Evolutionary conservation across 1,284 basidiomycete species (phyloP).

Genomic region (Microbotryum violaceum): DNA sequence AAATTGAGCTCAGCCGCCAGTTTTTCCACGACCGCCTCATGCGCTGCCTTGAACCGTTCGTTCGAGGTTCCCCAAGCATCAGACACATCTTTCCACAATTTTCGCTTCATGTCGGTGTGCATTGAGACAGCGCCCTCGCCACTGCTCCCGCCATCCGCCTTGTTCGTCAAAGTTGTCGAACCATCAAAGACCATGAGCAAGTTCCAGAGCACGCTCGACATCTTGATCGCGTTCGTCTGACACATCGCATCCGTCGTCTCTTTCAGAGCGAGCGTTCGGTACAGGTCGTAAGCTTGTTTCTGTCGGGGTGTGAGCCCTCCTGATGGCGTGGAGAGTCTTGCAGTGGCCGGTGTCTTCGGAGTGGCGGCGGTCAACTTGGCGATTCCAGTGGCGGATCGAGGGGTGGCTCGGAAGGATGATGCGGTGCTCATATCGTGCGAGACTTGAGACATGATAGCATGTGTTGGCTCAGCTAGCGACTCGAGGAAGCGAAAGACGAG

Average conservation of each 20-base stretch:
- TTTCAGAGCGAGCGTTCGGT: neutral
- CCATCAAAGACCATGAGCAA: neutral
- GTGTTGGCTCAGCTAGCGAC: neutral
- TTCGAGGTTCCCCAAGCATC: too few relatives aligned
- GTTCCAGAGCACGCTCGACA: constrained; percentile 14
- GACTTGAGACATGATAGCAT: neutral
- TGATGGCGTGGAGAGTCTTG: too few relatives aligned
- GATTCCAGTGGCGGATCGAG: neutral
- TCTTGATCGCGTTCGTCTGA: constrained; percentile 10
- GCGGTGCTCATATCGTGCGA: neutral
- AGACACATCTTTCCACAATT: too few relatives aligned
- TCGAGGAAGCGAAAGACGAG: constrained; percentile 34
- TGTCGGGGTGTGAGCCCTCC: constrained; percentile 6
- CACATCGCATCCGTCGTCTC: constrained; percentile 5
- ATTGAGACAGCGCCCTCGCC: too few relatives aligned
- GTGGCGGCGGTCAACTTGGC: neutral
- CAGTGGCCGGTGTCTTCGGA: neutral
- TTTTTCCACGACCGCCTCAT: too few relatives aligned
- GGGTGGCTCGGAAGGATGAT: neutral
- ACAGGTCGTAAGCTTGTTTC: constrained; percentile 15
- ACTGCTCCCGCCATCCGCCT: too few relatives aligned
- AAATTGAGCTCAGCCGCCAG: too few relatives aligned
- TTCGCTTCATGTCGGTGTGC: too few relatives aligned
- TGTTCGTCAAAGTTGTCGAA: too few relatives aligned
- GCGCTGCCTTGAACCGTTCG: too few relatives aligned